Conservation (phyloP, 176 grass and related monocot genomes). For the Carex parvula region DNA sequence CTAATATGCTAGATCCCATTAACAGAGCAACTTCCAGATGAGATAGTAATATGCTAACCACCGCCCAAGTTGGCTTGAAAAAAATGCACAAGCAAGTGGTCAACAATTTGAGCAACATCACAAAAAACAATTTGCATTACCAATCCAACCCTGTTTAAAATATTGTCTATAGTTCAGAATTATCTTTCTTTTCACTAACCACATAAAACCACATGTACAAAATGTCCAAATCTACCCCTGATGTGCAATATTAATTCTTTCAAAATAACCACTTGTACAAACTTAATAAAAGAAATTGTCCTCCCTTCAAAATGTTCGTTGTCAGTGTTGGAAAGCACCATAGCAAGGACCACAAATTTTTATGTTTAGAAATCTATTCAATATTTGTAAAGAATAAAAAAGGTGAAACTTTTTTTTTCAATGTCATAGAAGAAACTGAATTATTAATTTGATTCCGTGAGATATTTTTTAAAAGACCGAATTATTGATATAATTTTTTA, state of each 20-base stretch:
- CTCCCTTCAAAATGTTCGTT: not conserved
- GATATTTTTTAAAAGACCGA: no score
- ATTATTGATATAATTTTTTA: no score
- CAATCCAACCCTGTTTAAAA: not conserved
- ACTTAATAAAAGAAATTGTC: not conserved
- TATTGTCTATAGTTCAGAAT: not conserved
- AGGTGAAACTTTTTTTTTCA: no score
- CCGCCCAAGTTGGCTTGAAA: not conserved
- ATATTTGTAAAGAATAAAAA: no score
- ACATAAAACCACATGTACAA: not conserved
- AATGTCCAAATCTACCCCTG: not conserved
- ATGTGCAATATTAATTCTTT: not conserved
- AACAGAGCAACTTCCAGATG: not conserved
- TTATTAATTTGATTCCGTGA: no score
- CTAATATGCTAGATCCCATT: not conserved
- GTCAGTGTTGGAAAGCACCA: not conserved
- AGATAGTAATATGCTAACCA: not conserved
- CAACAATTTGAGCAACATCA: not conserved
- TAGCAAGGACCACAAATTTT: not conserved
- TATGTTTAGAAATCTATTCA: no score
- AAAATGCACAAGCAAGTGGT: not conserved
- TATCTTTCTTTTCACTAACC: not conserved
- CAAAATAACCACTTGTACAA: not conserved
- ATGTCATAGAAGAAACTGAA: no score
- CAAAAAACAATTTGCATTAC: not conserved